Conservation (phyloP, 2,329 filamentous ascomycete genomes). For the Aspergillus niger region DNA sequence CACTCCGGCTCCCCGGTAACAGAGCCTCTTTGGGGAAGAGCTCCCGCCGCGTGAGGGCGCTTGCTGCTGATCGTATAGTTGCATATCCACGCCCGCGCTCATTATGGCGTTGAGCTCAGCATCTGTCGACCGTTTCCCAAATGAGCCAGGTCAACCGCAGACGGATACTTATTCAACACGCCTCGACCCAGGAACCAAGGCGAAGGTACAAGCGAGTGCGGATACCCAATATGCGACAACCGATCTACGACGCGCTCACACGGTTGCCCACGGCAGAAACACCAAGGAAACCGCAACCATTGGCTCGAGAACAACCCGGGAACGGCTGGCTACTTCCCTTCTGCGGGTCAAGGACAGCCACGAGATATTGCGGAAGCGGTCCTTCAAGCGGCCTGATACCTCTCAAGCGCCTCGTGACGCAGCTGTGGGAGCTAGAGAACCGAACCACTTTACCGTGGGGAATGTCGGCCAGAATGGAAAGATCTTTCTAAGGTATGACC, state of each 20-base stretch:
- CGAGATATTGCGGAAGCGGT: constrained; percentile 50
- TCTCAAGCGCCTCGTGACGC: constrained; percentile 58
- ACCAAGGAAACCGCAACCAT: constrained; percentile 31
- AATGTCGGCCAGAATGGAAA: constrained; percentile 82
- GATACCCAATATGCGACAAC: constrained; percentile 26
- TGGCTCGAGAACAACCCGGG: constrained; percentile 35
- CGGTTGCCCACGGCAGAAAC: constrained; percentile 38
- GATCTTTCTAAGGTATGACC: constrained; percentile 74
- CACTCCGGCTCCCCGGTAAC: not conserved
- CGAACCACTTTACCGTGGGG: constrained; percentile 74
- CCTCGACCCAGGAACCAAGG: constrained; percentile 18
- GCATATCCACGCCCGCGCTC: not conserved
- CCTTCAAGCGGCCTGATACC: constrained; percentile 50
- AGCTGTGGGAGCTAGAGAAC: constrained; percentile 63
- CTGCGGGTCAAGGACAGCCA: constrained; percentile 53
- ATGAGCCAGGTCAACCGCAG: constrained; percentile 18
- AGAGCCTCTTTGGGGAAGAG: not conserved
- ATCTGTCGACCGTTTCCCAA: constrained; percentile 5
- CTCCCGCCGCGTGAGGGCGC: not conserved
- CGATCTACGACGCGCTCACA: constrained; percentile 41
- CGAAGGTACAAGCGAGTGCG: constrained; percentile 17
- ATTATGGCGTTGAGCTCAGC: constrained; percentile 16
- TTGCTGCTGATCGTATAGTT: not conserved
- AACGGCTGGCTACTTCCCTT: constrained; percentile 37
- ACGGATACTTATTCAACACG: constrained; percentile 8